A percentile compares a stretch with the other conserved stretches of the same genome.
These are phyloP conservation scores for Acanthamoeba triangularis DNA, from an alignment of 208 protist species.

Conservation along the genomic window DNA sequence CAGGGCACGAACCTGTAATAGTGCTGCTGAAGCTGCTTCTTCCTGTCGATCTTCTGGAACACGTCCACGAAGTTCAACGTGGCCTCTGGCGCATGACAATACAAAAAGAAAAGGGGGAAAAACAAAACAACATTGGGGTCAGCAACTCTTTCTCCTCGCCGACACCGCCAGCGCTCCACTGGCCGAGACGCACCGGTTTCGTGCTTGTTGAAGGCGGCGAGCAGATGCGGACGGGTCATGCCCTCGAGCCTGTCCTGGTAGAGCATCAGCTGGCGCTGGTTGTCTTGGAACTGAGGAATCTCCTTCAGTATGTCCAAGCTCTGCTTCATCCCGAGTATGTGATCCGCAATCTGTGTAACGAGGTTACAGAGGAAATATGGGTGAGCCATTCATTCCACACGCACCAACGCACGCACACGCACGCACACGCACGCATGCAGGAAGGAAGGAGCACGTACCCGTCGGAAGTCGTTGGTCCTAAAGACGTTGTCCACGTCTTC, in stretches of 20 bases:
- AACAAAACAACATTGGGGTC: neutral
- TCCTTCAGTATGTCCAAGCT: conserved; percentile 49
- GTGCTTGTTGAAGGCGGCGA: neutral
- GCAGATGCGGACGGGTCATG: conserved; percentile 23
- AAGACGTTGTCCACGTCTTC: conserved; percentile 54
- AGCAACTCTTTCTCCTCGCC: neutral
- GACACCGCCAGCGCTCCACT: too few species aligned
- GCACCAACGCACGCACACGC: neutral
- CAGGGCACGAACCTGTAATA: neutral
- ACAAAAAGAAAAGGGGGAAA: neutral
- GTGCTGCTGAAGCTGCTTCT: conserved; percentile 22
- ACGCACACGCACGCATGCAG: neutral
- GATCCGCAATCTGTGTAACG: neutral
- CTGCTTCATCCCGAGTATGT: conserved; percentile 19
- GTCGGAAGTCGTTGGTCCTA: conserved; percentile 9
- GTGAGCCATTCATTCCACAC: neutral
- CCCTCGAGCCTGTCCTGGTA: conserved; percentile 54
- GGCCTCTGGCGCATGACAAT: neutral
- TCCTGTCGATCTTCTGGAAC: conserved; percentile 51
- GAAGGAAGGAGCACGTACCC: neutral
- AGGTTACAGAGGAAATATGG: neutral
- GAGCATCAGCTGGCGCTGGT: conserved; percentile 41
- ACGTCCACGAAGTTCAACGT: conserved; percentile 31
- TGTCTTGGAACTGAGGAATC: conserved; percentile 52
- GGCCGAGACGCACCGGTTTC: neutral